Conservation (phyloP, 2,329 filamentous ascomycete species). For the Simplicillium sp. region DNA sequence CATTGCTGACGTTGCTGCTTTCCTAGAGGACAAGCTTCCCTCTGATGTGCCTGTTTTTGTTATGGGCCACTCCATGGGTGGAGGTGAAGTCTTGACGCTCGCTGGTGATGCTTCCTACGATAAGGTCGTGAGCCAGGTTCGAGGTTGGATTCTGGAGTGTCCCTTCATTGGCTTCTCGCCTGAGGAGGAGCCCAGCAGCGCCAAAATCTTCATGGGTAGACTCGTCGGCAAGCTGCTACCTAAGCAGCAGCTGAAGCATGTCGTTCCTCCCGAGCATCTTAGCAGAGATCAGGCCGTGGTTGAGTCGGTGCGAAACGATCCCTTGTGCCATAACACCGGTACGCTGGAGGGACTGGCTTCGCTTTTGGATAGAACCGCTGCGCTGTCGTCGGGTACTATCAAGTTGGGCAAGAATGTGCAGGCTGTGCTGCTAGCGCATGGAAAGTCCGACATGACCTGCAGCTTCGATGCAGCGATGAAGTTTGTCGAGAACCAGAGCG, state of each 20-base stretch:
- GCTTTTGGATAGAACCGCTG: slow-evolving; percentile 64
- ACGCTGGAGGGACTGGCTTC: slow-evolving; percentile 73
- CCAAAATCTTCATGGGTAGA: slow-evolving; percentile 58
- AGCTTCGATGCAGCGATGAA: slow-evolving; percentile 54
- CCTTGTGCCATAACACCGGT: slow-evolving; percentile 71
- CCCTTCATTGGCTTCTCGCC: slow-evolving; percentile 70
- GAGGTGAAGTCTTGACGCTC: slow-evolving; percentile 61
- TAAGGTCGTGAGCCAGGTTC: slow-evolving; percentile 49
- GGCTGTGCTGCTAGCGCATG: slow-evolving; percentile 65
- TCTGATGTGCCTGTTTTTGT: slow-evolving; percentile 61
- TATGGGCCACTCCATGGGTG: slow-evolving; percentile 88
- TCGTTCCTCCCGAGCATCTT: slow-evolving; percentile 54
- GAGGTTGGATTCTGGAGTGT: slow-evolving; percentile 67
- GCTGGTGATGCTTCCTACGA: slow-evolving; percentile 39
- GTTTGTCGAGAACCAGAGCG: slow-evolving; percentile 48
- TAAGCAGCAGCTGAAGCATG: slow-evolving; percentile 54
- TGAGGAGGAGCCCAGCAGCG: slow-evolving; percentile 48
- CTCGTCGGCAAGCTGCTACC: slow-evolving; percentile 62
- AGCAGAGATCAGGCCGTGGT: slow-evolving; percentile 58
- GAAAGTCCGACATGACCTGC: slow-evolving; percentile 62
- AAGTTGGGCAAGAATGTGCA: slow-evolving; percentile 43
- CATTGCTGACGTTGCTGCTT: slow-evolving; percentile 67
- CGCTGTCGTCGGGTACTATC: slow-evolving; percentile 47
- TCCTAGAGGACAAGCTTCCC: slow-evolving; percentile 53
- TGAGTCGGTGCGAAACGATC: slow-evolving; percentile 52